Evolutionary conservation across 257 asterid species (phyloP).

Genomic region (Solanum dulcamara): DNA sequence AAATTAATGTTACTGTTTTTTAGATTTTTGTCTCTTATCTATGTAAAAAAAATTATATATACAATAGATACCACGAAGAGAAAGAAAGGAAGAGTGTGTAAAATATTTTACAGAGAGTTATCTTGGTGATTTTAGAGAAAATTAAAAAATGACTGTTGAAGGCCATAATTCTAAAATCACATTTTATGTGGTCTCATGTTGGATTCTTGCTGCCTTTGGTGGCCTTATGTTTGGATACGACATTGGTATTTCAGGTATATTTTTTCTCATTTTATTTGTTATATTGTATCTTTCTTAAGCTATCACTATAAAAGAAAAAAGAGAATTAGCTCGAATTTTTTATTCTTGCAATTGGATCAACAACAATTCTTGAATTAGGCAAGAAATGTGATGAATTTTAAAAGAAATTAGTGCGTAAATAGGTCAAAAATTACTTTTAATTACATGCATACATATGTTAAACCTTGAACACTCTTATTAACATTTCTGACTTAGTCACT

Average conservation of each 20-base stretch:
- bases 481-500: not conserved
- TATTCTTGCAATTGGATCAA: not conserved
- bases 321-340: no score
- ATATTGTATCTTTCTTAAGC: not conserved
- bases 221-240: not conserved
- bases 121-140: not conserved
- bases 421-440: not conserved
- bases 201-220: not conserved
- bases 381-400: not conserved
- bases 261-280: not conserved
- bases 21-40: not conserved
- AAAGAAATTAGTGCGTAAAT: not conserved
- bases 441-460: not conserved
- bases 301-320: not conserved
- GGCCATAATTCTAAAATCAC: not conserved
- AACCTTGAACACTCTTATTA: not conserved
- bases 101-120: not conserved
- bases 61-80: no score
- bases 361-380: not conserved
- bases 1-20: not conserved
- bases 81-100: not conserved
- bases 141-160: not conserved
- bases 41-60: not conserved
- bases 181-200: not conserved
- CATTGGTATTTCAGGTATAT: slow-evolving; percentile 1